Evolutionary conservation across 2,329 filamentous ascomycete genomes (phyloP).

Genomic region (Onygenales sp.): DNA sequence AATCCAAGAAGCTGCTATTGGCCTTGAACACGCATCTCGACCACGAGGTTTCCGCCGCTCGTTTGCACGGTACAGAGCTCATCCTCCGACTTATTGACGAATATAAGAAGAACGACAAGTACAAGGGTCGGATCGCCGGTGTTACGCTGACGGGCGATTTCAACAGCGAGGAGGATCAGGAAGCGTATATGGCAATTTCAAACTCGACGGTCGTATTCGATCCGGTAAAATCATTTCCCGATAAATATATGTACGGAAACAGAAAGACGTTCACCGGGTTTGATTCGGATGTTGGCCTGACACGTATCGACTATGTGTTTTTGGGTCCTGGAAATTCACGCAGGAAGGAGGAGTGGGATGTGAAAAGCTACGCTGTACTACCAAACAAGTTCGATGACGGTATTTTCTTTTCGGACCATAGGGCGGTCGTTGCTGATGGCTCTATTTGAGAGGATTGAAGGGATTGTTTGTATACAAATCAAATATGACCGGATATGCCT

Average conservation of each 20-base stretch:
- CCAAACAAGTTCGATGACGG: slow-evolving; percentile 47
- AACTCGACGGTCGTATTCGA: background rate
- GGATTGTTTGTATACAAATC: background rate
- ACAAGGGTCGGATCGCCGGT: slow-evolving; percentile 24
- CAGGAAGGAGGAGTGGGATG: slow-evolving; percentile 24
- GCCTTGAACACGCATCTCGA: slow-evolving; percentile 51
- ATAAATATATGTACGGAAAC: background rate
- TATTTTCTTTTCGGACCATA: slow-evolving; percentile 47
- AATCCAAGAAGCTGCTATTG: slow-evolving; percentile 33
- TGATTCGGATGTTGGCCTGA: slow-evolving; percentile 26
- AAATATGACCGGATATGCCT: too few species aligned
- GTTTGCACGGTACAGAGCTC: slow-evolving; percentile 43
- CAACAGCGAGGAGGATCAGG: slow-evolving; percentile 42
- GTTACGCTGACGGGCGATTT: slow-evolving; percentile 48
- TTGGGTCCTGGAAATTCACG: slow-evolving; percentile 22
- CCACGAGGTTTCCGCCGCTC: slow-evolving; percentile 38
- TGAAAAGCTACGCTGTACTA: slow-evolving; percentile 43
- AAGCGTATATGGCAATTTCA: slow-evolving; percentile 36
- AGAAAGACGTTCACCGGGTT: slow-evolving; percentile 30
- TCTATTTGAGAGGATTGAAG: background rate
- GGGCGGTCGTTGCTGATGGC: slow-evolving; percentile 45
- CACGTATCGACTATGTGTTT: slow-evolving; percentile 46
- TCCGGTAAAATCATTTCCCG: background rate
- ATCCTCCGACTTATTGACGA: slow-evolving; percentile 36
- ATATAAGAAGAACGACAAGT: slow-evolving; percentile 16